Conservation (phyloP, 139 green algal species). For the Yamagishiella unicocca region DNA sequence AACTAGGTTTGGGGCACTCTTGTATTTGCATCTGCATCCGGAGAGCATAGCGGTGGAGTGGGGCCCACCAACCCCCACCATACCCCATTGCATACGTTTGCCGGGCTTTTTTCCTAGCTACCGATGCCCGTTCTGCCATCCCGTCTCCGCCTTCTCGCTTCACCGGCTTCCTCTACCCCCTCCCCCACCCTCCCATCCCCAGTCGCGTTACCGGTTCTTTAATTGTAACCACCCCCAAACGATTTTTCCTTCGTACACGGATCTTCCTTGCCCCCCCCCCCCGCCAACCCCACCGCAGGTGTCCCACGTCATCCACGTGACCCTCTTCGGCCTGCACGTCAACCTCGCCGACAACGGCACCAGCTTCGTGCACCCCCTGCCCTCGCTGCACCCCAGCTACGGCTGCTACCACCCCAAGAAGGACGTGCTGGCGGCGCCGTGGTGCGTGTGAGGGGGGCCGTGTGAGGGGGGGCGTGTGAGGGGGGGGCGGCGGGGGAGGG, state of each 20-base stretch:
- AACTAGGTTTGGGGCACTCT: too few relatives aligned
- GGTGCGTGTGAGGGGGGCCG: background rate
- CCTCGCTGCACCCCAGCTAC: conserved; percentile 6
- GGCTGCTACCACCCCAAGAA: conserved; percentile 49
- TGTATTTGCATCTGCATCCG: too few relatives aligned
- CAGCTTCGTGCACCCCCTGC: conserved; percentile 37
- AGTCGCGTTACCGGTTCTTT: too few relatives aligned
- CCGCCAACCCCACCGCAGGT: background rate
- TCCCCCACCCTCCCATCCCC: background rate
- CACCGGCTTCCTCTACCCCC: background rate
- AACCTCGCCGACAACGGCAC: conserved; percentile 4
- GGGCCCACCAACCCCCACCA: too few relatives aligned
- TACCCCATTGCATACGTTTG: too few relatives aligned
- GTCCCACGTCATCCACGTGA: conserved; percentile 46
- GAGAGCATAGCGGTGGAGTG: too few relatives aligned
- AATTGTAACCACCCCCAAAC: too few relatives aligned
- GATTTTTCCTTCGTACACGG: too few relatives aligned
- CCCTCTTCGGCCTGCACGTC: conserved; percentile 54
- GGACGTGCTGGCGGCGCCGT: conserved; percentile 56
- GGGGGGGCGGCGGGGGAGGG: too few relatives aligned
- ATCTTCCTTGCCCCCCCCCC: background rate
- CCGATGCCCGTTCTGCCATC: background rate
- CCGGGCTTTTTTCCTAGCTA: too few relatives aligned
- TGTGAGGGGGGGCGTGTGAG: background rate
- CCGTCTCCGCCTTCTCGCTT: background rate